These are phyloP conservation scores for Botrytis tulipae DNA, from an alignment of 2,329 filamentous ascomycete genomes.

Conservation along the genomic window DNA sequence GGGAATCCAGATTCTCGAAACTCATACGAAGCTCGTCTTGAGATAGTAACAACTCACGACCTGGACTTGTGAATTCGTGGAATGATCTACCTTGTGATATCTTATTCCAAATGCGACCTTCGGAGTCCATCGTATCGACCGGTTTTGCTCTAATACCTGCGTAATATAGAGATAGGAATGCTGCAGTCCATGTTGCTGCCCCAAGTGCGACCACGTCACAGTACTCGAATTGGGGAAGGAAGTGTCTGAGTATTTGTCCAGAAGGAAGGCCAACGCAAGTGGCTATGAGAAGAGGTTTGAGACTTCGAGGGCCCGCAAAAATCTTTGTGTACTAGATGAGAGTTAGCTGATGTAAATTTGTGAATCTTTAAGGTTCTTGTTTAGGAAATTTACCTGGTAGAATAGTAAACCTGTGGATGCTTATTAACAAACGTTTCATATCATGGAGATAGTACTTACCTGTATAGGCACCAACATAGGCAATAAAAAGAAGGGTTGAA, in stretches of 20 bases:
- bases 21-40: conserved; percentile 18
- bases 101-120: conserved; percentile 10
- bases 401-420: conserved; percentile 6
- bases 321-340: conserved; percentile 50
- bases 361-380: neutral
- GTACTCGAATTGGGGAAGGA: conserved; percentile 44
- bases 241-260: conserved; percentile 45
- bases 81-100: conserved; percentile 17
- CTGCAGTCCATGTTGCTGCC: conserved; percentile 51
- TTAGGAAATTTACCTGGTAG: conserved; percentile 14
- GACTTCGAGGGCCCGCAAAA: conserved; percentile 49
- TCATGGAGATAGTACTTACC: conserved; percentile 28
- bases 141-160: conserved; percentile 14
- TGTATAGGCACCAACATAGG: conserved; percentile 39
- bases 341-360: neutral
- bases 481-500: conserved; percentile 49
- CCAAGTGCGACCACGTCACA: conserved; percentile 49
- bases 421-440: neutral
- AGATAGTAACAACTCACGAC: conserved; percentile 17
- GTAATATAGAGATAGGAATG: conserved; percentile 37
- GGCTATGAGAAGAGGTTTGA: conserved; percentile 49
- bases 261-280: conserved; percentile 46
- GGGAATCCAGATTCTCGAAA: conserved; percentile 14
- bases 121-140: conserved; percentile 4
- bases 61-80: conserved; percentile 19